These are phyloP conservation scores for Epichloe amarillans DNA, from an alignment of 2,329 filamentous ascomycete species.

Conservation along the genomic window DNA sequence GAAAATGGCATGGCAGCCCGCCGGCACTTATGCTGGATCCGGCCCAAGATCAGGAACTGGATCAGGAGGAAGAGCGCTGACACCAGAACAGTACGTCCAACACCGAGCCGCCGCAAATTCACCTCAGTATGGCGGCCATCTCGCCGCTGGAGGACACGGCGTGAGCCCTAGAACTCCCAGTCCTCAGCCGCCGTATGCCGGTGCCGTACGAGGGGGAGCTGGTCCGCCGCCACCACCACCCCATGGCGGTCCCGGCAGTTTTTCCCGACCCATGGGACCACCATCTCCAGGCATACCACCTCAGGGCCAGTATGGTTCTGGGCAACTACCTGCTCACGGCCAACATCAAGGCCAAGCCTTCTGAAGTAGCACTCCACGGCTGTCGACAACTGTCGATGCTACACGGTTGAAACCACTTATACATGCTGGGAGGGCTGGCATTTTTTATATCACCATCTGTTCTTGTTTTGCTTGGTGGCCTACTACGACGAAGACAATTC, in stretches of 20 bases:
- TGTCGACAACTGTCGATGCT: not conserved
- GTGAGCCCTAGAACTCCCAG: slow-evolving; percentile 13
- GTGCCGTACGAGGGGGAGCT: slow-evolving; percentile 11
- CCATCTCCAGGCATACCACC: slow-evolving; percentile 17
- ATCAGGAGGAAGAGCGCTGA: slow-evolving; percentile 34
- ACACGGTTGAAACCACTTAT: not conserved
- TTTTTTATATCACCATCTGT: not conserved
- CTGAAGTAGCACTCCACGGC: slow-evolving; percentile 7
- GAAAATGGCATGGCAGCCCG: slow-evolving; percentile 70
- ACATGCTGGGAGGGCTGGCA: not conserved
- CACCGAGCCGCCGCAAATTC: slow-evolving; percentile 50
- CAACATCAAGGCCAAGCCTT: slow-evolving; percentile 26
- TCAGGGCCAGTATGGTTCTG: slow-evolving; percentile 17
- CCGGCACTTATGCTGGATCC: slow-evolving; percentile 36
- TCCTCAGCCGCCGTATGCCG: slow-evolving; percentile 16
- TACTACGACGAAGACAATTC: not conserved
- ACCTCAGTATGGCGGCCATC: slow-evolving; percentile 43
- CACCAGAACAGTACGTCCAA: slow-evolving; percentile 72
- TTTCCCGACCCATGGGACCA: slow-evolving; percentile 20
- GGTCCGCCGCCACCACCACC: slow-evolving; percentile 4
- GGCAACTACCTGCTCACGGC: slow-evolving; percentile 11
- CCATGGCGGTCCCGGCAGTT: slow-evolving; percentile 15
- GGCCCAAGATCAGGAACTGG: slow-evolving; percentile 13
- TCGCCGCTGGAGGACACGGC: slow-evolving; percentile 34
- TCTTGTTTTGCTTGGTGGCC: not conserved